Base-by-base conservation (phyloP, 768 basidiomycete genomes). In the Tylopilus intermedius region DNA sequence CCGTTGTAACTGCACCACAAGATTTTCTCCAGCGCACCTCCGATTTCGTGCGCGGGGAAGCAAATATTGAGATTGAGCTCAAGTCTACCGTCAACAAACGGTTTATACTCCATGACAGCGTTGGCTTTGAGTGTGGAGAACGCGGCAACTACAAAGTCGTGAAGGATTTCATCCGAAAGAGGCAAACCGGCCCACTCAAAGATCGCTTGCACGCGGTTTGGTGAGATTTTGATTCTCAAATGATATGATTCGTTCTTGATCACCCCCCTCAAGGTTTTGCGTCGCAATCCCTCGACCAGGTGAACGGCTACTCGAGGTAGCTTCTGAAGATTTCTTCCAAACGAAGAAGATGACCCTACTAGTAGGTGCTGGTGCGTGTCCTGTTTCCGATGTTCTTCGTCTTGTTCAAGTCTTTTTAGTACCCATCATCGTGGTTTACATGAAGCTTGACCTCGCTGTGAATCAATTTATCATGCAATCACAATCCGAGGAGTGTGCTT, bases 81-180 rank as follows among this genome's bases (percentile, higher is more conserved):
- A n/a, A 15, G 40, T 54, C 53, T 30, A 21, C 35, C n/a, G 48
- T 30, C 27, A 54, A 54, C 30, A 4, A 42, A 27, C 35, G 29
- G 4, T 32, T 50, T 10, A 38, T 44, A 10, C 42, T 54, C 13
- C 53, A 54, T 15, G 42, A 45, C 10, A 50, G 47, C 11, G 18
- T 50, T 18, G 53, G 47, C 22, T 50, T 54, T 13, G 53, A 54
- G 21, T 22, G 47, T 9, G 53, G 53, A 4, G 53, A 54, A 0
- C 21, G 37, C 10, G 40, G 8, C 1, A 49, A 42, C 10, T 53
- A 35, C 10, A 21, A 42, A 0, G 48, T 14, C 14, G 51, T 49
- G 24, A 49, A 53, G 24, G 5, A 26, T 1, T 49, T 53, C 26
- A 53, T 50, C 35, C 33, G 7, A 26, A 24, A 9, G 8, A 51